Evolutionary conservation across 306 rosid species (phyloP).

Genomic region (Biancaea sappan): DNA sequence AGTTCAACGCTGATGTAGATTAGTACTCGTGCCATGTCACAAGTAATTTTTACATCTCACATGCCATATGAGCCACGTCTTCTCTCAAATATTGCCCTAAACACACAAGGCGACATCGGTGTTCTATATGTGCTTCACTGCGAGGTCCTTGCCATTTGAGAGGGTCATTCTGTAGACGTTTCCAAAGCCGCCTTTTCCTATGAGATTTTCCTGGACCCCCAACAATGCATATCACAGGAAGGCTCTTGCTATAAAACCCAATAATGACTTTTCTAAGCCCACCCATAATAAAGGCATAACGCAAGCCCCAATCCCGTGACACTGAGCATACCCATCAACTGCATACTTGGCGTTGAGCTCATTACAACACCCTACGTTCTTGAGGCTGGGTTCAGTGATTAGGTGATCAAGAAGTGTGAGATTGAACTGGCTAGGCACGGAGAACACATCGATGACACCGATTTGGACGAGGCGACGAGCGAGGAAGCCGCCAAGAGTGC

Average conservation of each 20-base stretch:
- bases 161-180: no score
- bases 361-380: conserved; percentile 57
- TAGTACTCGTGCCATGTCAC: no score
- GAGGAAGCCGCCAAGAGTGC: no score
- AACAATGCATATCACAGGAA: conserved; percentile 57
- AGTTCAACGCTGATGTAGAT: no score
- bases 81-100: no score
- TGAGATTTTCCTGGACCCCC: conserved; percentile 47
- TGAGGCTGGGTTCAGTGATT: conserved; percentile 61
- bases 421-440: conserved; percentile 63
- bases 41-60: no score
- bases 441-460: conserved; percentile 55
- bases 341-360: conserved; percentile 53
- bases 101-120: no score
- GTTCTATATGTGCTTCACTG: no score
- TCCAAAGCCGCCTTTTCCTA: no score
- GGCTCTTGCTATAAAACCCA: conserved; percentile 54
- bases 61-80: no score
- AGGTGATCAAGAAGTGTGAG: no score
- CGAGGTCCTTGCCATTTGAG: no score
- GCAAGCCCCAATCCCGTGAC: conserved; percentile 65
- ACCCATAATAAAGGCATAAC: conserved; percentile 62
- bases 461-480: conserved; percentile 61
- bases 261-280: conserved; percentile 66
- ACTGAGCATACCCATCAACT: conserved; percentile 43